Evolutionary conservation across 139 green algal species (phyloP), one percentile per base, ranked within the genome.

Genomic region (Ostreobium quekettii): DNA sequence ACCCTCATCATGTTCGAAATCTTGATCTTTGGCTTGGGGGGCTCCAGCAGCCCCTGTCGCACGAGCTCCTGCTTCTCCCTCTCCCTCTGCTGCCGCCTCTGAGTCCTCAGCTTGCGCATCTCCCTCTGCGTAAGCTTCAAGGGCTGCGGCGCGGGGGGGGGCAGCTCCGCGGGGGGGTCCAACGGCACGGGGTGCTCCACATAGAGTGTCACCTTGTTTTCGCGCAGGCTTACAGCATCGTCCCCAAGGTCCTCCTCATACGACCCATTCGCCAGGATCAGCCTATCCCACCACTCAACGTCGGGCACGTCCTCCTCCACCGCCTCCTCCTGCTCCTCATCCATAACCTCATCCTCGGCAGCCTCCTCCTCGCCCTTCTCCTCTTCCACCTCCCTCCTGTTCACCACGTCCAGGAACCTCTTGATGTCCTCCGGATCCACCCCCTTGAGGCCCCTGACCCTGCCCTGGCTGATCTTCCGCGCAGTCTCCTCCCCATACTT

Each of bases 61-160:
- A 97, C 89, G 48, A 98, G 82, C 74, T 97, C 91, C 83, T 98
- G 93, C 82, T 93, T 92, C 79, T 99, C 94, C 82, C 94, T 91
- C 74, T 99, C 94, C 0, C 90, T 67, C 38, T 91, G 90, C 59
- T 87, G 57, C 6, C 94, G 80, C 58, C 87, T 71, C 81, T 98
- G 94, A 66, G 86, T 97, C 28, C 95, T 77, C 80, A 99, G 74
- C 87, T 99, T 99, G 74, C 96, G 95, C 72, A 86, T 67, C 76
- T 97, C 90, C 75, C 85, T 79, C 5, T 82, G 76, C 0, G 86
- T 93, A 22, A 93, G 77, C 74, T 85, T 89, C 7, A 93, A 78
- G 19, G 86, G 86, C 67, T 91, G 86, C 15, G 89, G 85, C n/a
- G 85, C 67, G 22, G 86, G 83, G 29, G 80, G 78, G 1, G 91